Percentiles rank a stretch among this genome's conserved stretches.
Conservation (phyloP, 768 basidiomycete species). For the Trametes meyenii region DNA sequence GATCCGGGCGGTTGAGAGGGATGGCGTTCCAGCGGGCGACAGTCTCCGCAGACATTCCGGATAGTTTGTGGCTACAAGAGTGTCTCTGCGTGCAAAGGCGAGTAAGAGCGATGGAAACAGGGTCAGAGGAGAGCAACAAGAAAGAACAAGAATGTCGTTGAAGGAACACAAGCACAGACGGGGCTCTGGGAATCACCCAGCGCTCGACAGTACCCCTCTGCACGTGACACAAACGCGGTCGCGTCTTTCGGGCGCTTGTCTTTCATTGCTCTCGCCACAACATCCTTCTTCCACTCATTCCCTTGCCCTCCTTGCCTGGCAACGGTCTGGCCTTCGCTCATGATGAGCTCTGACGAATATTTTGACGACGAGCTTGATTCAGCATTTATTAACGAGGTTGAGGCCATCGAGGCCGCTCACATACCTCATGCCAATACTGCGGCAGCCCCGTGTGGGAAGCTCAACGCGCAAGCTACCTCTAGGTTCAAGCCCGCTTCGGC, state of each 20-base stretch:
- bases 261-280: conserved; percentile 3
- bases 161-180: no score
- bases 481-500: conserved; percentile 6
- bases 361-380: conserved; percentile 68
- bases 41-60: conserved; percentile 61
- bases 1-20: conserved; percentile 45
- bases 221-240: conserved; percentile 20
- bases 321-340: not conserved
- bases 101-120: not conserved
- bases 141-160: not conserved
- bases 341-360: conserved; percentile 79
- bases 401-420: conserved; percentile 71
- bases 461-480: conserved; percentile 9
- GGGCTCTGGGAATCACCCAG: not conserved
- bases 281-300: not conserved
- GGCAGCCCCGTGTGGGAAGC: not conserved
- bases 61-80: not conserved
- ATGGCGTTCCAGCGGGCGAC: conserved; percentile 78
- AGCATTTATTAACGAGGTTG: conserved; percentile 60
- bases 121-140: not conserved
- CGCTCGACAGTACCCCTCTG: not conserved
- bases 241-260: not conserved
- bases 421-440: conserved; percentile 23
- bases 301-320: not conserved
- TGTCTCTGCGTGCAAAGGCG: not conserved